phyloP scores from a whole-genome alignment of 768 basidiomycete species.

The Pleurotus djamor region DNA sequence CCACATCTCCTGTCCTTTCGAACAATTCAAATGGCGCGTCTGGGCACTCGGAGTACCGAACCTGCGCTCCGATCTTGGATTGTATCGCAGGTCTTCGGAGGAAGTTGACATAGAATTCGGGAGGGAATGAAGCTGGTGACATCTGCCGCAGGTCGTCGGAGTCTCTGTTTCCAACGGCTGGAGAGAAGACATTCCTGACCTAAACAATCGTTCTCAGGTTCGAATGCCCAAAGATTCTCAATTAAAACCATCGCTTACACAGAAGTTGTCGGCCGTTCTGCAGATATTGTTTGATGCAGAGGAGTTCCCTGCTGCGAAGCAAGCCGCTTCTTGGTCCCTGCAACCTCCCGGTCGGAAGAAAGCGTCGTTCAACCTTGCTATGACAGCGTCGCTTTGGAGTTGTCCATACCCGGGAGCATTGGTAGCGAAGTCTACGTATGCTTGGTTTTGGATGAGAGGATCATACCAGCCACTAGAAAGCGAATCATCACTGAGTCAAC shows the following conservation, averaged over 20 bases:
- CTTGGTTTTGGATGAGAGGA: constrained; percentile 59
- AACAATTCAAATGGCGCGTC: constrained; percentile 40
- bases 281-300: constrained; percentile 49
- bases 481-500: not conserved
- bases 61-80: constrained; percentile 51
- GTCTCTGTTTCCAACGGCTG: constrained; percentile 53
- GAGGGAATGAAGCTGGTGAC: constrained; percentile 52
- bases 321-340: constrained; percentile 49
- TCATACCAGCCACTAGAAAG: constrained; percentile 60
- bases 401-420: constrained; percentile 68
- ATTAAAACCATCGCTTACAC: constrained; percentile 33
- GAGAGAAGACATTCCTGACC: constrained; percentile 44
- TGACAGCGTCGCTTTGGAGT: constrained; percentile 44
- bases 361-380: constrained; percentile 44
- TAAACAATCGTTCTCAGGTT: constrained; percentile 14
- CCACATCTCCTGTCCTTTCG: constrained; percentile 53
- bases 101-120: constrained; percentile 52
- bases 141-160: constrained; percentile 59
- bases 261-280: constrained; percentile 47
- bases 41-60: constrained; percentile 47
- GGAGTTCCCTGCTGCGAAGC: constrained; percentile 50
- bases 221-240: too few relatives aligned
- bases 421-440: constrained; percentile 58
- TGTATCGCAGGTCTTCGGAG: constrained; percentile 32
- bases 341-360: constrained; percentile 52